These are phyloP conservation scores for Penicillium sp. DNA, from an alignment of 2,329 filamentous ascomycete species.

Conservation along the genomic window DNA sequence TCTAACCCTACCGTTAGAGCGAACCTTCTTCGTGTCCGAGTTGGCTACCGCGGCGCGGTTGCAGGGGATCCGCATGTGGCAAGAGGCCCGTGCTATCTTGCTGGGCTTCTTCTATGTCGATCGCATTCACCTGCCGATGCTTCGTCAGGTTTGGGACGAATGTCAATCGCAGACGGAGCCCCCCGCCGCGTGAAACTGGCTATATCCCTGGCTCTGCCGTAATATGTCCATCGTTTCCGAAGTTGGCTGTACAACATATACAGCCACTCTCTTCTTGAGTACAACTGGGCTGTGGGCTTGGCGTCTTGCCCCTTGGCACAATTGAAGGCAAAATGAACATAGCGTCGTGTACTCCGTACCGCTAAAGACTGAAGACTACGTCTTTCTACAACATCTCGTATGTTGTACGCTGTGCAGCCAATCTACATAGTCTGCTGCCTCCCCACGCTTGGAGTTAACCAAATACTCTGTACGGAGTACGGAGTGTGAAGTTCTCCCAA, in stretches of 20 bases:
- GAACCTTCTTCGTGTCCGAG: slow-evolving; percentile 35
- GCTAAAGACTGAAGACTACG: background rate
- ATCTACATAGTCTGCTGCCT: background rate
- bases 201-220: background rate
- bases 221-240: background rate
- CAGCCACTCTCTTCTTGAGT: background rate
- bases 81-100: slow-evolving; percentile 34
- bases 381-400: background rate
- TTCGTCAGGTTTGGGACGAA: slow-evolving; percentile 36
- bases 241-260: background rate
- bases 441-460: no score
- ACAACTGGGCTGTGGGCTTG: background rate
- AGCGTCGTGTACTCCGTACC: background rate
- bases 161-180: slow-evolving; percentile 22
- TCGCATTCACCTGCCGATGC: slow-evolving; percentile 31
- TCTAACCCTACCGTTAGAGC: slow-evolving; percentile 27
- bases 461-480: no score
- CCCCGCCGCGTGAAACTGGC: slow-evolving; percentile 10
- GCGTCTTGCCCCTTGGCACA: background rate
- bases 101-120: slow-evolving; percentile 40
- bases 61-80: slow-evolving; percentile 34
- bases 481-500: no score
- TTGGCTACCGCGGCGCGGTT: slow-evolving; percentile 29
- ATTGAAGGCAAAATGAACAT: background rate
- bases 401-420: background rate